Base-by-base conservation (phyloP, 169 alveolate species). In the Eimeria falciformis region DNA sequence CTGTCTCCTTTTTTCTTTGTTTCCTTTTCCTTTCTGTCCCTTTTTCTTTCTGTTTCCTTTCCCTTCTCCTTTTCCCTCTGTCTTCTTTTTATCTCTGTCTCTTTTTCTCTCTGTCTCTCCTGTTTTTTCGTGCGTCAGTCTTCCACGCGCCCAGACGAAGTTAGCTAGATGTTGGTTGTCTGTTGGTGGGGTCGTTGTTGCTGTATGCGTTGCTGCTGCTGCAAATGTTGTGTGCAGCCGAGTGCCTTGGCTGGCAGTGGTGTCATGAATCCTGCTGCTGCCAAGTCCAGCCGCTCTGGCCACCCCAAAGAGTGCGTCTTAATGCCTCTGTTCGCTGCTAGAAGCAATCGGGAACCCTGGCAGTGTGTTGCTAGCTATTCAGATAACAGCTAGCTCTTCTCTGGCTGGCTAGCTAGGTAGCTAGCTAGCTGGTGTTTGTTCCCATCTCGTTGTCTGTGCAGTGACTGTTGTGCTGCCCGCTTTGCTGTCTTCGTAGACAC, bases 231-330 rank as follows among this genome's bases (percentile, higher is more conserved):
- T 71, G 53, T n/a, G n/a, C 86, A 77, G 86, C 86, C 86, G 17
- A 77, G 86, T 46, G 86, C 68, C 14, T 33, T 77, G n/a, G 86
- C 68, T 9, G 86, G 86, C 18, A 62, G 86, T 3, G 86, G 86
- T 17, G 45, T 77, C 25, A 23, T 53, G 23, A 12, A 46, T 3
- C 66, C 86, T 23, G 68, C 86, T 17, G 40, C 37, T 21, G 65
- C 43, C 1, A 66, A 23, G 69, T 1, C 47, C 46, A 45, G 45
- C 40, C n/a, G 14, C 33, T 23, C 62, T 3, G 25, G 27, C 6
- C n/a, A 47, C 5, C n/a, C 46, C 3, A 29, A 77, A 5, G 25
- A 71, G 86, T 77, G 25, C 33, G 83, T 25, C 7, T 40, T 7
- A 0, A 50, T 50, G n/a, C n/a, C n/a, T 14, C 73, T 27, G 14